These are phyloP conservation scores for Rubroboletus pulcherrimus DNA, from an alignment of 768 basidiomycete genomes.

Conservation along the genomic window DNA sequence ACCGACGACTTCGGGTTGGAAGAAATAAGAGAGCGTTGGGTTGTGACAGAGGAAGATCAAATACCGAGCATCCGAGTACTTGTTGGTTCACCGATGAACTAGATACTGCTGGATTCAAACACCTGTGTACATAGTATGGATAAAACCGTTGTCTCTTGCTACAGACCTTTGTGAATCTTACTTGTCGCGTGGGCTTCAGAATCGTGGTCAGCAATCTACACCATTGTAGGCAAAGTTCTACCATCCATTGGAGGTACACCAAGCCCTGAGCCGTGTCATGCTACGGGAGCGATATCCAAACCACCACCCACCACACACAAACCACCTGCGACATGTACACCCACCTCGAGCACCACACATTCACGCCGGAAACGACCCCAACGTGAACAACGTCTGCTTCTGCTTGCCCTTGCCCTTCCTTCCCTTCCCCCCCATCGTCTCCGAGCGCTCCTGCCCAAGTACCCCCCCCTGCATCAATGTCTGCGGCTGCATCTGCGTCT, in stretches of 20 bases:
- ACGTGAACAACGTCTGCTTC: slow-evolving; percentile 79
- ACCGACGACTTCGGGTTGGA: slow-evolving; percentile 65
- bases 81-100: neutral
- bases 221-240: neutral
- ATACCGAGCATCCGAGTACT: slow-evolving; percentile 16
- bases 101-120: no score
- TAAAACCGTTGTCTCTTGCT: neutral
- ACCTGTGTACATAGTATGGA: no score
- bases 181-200: neutral
- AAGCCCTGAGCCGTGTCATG: neutral
- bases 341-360: neutral
- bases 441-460: neutral
- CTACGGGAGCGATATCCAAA: neutral
- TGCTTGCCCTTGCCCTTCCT: slow-evolving; percentile 81
- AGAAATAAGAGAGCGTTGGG: neutral
- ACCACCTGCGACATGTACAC: neutral
- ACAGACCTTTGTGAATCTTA: neutral
- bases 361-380: slow-evolving; percentile 47
- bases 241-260: neutral
- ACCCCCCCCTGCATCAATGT: neutral
- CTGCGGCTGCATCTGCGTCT: neutral
- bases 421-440: slow-evolving; percentile 38
- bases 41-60: neutral
- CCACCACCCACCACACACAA: neutral
- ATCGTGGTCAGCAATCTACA: neutral